A percentile compares a stretch with the other conserved stretches of the same genome.
Evolutionary conservation across 192 early-diverging fungal species (phyloP).

Genomic region (Diversispora epigaea): DNA sequence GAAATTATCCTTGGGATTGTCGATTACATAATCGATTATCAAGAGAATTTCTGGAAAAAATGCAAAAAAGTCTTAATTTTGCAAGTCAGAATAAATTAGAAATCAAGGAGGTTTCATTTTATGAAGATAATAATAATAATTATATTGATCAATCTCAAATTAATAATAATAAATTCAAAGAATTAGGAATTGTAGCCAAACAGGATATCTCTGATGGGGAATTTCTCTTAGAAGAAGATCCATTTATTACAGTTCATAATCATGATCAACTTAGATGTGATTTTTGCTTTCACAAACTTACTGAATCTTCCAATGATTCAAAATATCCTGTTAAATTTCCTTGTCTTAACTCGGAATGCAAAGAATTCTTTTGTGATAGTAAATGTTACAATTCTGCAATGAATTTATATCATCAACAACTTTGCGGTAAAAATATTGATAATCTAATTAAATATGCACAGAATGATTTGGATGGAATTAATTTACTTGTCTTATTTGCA

Average conservation of each 20-base stretch:
- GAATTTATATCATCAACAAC: constrained; percentile 14
- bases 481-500: not conserved
- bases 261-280: constrained; percentile 1
- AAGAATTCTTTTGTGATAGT: constrained; percentile 15
- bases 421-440: constrained; percentile 21
- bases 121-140: too few species aligned
- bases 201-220: not conserved
- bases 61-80: constrained; percentile 5
- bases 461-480: not conserved
- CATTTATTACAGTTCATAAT: constrained; percentile 18
- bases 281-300: not conserved
- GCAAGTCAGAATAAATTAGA: constrained; percentile 17
- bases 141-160: too few species aligned
- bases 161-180: too few species aligned
- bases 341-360: constrained; percentile 4
- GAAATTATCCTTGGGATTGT: constrained; percentile 23
- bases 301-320: not conserved
- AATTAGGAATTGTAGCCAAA: not conserved
- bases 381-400: constrained; percentile 15
- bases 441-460: not conserved
- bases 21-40: not conserved
- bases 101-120: not conserved
- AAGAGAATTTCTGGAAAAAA: not conserved
- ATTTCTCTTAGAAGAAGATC: constrained; percentile 19
- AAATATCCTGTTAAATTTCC: not conserved